These are phyloP conservation scores for Podospora didyma DNA, from an alignment of 495 filamentous ascomycete species.

Conservation along the genomic window DNA sequence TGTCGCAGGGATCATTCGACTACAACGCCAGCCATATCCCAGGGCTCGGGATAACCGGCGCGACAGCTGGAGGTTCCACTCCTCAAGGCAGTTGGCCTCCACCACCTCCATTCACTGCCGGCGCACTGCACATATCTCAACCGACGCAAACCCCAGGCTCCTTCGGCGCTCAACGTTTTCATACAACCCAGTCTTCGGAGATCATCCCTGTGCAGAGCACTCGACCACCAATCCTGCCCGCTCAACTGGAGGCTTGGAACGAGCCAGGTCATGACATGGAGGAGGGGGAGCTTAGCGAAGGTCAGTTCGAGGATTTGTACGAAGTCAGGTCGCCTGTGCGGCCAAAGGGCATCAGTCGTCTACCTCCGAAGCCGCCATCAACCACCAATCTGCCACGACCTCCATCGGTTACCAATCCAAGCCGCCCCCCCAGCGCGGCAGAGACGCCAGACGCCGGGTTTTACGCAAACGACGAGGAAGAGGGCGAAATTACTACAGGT, in stretches of 20 bases:
- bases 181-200: background rate
- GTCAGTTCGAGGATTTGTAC: constrained; percentile 50
- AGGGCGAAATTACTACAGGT: constrained; percentile 5
- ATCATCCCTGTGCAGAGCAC: background rate
- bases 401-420: constrained; percentile 2
- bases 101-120: constrained; percentile 2
- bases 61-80: background rate
- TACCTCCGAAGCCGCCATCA: constrained; percentile 2
- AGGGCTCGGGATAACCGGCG: constrained; percentile 32
- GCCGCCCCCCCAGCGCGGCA: constrained; percentile 17
- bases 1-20: constrained; percentile 30
- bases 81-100: constrained; percentile 10
- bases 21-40: constrained; percentile 40
- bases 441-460: constrained; percentile 29
- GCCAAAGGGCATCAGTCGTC: constrained; percentile 3
- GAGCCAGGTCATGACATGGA: constrained; percentile 43
- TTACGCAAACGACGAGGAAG: constrained; percentile 28
- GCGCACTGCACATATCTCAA: background rate
- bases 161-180: background rate
- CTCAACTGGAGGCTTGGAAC: constrained; percentile 7
- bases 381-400: constrained; percentile 10
- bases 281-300: constrained; percentile 73
- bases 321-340: constrained; percentile 26
- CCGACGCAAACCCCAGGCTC: background rate
- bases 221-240: background rate